Evolutionary conservation across 345 rosid genomes (phyloP).

Genomic region (Noccaea bulbosa): DNA sequence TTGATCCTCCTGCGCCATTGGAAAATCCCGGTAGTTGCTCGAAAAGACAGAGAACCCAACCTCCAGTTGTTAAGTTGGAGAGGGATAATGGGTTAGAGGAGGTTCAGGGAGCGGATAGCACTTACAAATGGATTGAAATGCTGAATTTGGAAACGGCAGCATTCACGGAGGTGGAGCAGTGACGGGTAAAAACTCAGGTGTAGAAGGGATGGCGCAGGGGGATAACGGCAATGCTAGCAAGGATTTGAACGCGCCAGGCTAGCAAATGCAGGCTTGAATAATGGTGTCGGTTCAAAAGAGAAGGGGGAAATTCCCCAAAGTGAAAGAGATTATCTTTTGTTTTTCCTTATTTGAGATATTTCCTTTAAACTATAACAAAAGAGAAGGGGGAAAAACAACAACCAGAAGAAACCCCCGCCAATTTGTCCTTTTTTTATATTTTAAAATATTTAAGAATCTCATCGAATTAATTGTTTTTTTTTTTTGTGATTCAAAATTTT

Average conservation of each 20-base stretch:
- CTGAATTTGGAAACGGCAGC: not conserved
- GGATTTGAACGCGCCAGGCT: not conserved
- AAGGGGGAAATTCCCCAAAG: too few relatives aligned
- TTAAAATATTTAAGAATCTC: not conserved
- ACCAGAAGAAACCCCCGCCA: not conserved
- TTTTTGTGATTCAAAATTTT: not conserved
- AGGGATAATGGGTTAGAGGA: conserved; percentile 3
- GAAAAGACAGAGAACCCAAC: not conserved
- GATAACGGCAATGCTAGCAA: not conserved
- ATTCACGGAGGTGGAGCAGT: not conserved
- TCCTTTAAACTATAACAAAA: too few relatives aligned
- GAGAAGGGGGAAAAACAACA: not conserved
- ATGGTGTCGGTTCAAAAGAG: not conserved
- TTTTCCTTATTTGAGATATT: too few relatives aligned
- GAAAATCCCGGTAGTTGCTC: not conserved
- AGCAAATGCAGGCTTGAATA: not conserved
- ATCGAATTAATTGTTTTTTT: not conserved
- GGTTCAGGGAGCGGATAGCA: not conserved
- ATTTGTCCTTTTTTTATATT: not conserved
- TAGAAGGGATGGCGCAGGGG: not conserved
- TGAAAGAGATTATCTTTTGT: too few relatives aligned
- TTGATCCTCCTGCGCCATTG: not conserved
- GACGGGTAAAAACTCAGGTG: not conserved
- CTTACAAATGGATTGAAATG: not conserved
- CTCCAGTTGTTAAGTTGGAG: conserved; percentile 8